Conservation (phyloP, 768 basidiomycete genomes). For the Boletales sp. region DNA sequence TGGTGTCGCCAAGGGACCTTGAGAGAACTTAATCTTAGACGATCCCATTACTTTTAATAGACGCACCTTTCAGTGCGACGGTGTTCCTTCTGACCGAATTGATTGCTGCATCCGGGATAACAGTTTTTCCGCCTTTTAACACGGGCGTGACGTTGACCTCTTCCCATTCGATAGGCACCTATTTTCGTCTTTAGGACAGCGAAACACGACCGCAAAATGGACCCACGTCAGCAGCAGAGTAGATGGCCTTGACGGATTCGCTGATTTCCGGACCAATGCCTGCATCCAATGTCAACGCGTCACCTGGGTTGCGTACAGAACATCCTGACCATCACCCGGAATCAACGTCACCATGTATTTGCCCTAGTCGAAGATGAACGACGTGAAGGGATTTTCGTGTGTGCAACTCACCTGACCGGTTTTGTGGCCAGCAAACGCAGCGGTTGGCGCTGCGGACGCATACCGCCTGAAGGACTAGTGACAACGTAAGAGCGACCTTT, state of each 20-base stretch:
- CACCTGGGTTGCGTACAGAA: conserved; percentile 7
- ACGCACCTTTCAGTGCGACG: conserved; percentile 90
- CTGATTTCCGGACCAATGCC: conserved; percentile 99
- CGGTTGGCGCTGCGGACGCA: conserved; percentile 74
- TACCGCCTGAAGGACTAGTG: conserved; percentile 55
- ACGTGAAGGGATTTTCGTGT: background rate
- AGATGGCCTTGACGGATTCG: conserved; percentile 93
- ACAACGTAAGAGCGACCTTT: conserved; percentile 13
- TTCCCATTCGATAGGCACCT: conserved; percentile 99
- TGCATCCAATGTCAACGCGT: conserved; percentile 31
- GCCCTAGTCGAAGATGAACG: conserved; percentile 50
- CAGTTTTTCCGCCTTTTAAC: conserved; percentile 92
- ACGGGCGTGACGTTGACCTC: conserved; percentile 96
- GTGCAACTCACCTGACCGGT: conserved; percentile 65
- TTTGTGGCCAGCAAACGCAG: conserved; percentile 89
- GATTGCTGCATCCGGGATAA: conserved; percentile 91
- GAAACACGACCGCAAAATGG: conserved; percentile 1
- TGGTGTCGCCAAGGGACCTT: conserved; percentile 94
- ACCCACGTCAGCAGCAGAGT: conserved; percentile 76
- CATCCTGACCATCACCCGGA: conserved; percentile 81
- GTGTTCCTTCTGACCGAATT: conserved; percentile 94
- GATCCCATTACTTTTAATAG: background rate
- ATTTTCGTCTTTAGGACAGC: conserved; percentile 10
- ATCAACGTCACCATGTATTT: conserved; percentile 96
- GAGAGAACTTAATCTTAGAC: conserved; percentile 8